Conservation (phyloP, 495 filamentous ascomycete species). For the Penicillium argentinense region DNA sequence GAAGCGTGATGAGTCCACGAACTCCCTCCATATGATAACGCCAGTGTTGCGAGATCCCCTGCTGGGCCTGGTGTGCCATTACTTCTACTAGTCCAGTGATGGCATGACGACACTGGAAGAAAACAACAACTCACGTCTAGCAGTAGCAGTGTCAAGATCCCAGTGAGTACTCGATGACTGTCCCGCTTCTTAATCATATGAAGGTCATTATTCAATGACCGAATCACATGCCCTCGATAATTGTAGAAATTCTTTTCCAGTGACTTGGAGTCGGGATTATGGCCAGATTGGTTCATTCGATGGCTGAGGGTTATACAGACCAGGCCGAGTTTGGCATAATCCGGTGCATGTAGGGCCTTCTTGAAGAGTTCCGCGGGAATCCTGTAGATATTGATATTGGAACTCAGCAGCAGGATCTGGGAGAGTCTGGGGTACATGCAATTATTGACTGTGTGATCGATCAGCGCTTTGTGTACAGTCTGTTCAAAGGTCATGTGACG, state of each 20-base stretch:
- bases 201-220: conserved; percentile 30
- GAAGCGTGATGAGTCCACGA: conserved; percentile 23
- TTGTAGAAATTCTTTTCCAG: conserved; percentile 26
- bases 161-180: conserved; percentile 22
- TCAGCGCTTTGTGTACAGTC: too few species aligned
- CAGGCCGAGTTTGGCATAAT: conserved; percentile 26
- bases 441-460: conserved; percentile 22
- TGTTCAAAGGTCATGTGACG: too few species aligned
- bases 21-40: conserved; percentile 31
- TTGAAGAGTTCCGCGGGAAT: conserved; percentile 22
- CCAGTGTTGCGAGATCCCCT: conserved; percentile 28
- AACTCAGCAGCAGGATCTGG: conserved; percentile 25
- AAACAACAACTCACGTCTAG: conserved; percentile 10
- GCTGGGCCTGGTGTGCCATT: conserved; percentile 31
- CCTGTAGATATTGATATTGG: conserved; percentile 26
- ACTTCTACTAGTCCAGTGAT: too few species aligned
- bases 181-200: conserved; percentile 10
- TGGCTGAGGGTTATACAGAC: conserved; percentile 35
- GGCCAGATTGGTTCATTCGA: conserved; percentile 27
- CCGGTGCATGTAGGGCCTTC: conserved; percentile 9
- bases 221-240: conserved; percentile 33
- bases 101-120: too few species aligned
- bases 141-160: conserved; percentile 10
- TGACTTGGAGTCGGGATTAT: conserved; percentile 6
- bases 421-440: conserved; percentile 28